phyloP scores from a whole-genome alignment of 202 grass and related monocot genomes.

The Digitaria exilis region DNA sequence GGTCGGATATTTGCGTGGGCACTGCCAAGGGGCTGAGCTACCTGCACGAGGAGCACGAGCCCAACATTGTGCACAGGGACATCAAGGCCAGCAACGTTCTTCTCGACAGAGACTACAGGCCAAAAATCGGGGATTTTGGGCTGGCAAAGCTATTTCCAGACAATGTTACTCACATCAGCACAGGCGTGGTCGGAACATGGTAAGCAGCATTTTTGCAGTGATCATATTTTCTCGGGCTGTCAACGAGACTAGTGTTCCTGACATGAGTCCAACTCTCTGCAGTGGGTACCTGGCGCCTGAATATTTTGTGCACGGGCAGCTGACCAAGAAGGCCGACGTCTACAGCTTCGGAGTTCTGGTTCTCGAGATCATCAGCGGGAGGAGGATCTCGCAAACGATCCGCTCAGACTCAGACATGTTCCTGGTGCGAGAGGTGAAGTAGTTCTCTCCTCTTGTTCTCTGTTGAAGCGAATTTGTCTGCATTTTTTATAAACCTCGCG shows the following conservation, averaged over 20 bases:
- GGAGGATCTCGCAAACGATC: slow-evolving; percentile 53
- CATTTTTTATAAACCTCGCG: not conserved
- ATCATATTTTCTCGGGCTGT: too few species aligned
- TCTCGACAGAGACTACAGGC: slow-evolving; percentile 50
- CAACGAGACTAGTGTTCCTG: not conserved
- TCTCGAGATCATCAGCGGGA: slow-evolving; percentile 63
- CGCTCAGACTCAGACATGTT: slow-evolving; percentile 52
- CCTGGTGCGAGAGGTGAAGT: slow-evolving; percentile 55
- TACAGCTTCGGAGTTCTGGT: slow-evolving; percentile 75
- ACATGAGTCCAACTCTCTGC: not conserved
- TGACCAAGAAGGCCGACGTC: slow-evolving; percentile 80
- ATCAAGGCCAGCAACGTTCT: slow-evolving; percentile 73
- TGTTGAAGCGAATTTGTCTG: not conserved
- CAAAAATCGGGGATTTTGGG: slow-evolving; percentile 76
- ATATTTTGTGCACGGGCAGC: slow-evolving; percentile 58
- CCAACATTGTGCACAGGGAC: slow-evolving; percentile 64
- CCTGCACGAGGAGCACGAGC: slow-evolving; percentile 70
- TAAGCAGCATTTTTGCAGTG: slow-evolving; percentile 31
- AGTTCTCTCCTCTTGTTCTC: not conserved
- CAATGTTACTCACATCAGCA: slow-evolving; percentile 64
- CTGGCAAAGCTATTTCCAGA: slow-evolving; percentile 68
- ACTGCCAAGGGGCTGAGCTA: slow-evolving; percentile 62
- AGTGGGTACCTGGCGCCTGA: slow-evolving; percentile 77
- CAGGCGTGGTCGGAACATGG: slow-evolving; percentile 63
- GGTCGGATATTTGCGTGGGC: slow-evolving; percentile 58